Base-by-base conservation (phyloP, 352 stramenopile species). In the Albugo candida region DNA sequence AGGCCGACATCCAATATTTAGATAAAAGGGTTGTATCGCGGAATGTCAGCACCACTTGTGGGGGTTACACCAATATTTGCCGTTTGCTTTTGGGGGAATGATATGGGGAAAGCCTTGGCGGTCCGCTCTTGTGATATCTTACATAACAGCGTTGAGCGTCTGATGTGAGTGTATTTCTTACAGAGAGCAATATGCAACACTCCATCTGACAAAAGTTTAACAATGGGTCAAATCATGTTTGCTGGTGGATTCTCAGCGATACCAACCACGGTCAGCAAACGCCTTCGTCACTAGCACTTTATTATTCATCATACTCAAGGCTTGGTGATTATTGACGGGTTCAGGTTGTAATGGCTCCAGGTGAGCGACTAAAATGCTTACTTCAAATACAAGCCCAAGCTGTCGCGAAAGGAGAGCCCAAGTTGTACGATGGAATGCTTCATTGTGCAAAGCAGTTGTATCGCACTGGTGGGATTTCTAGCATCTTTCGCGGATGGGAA, bases 11-110 rank as follows among this genome's bases (percentile, higher is more conserved):
- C 54, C 43, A 35, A 19, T 36, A 11, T 61, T 36, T 50, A 92
- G 80, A 41, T 80, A 38, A 48, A 62, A n/a, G 81, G 81, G 39
- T 59, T 94, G 20, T 98, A 97, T 65, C 83, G 88, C 16, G 93
- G 93, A 38, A 94, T 98, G 61, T 95, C 88, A 13, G 92, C 93
- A 27, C 94, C 93, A 13, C 64, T 98, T 19, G 73, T 95, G 21
- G 94, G 92, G 5, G 76, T 97, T 11, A 92, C 86, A 6, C 93
- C 94, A 36, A 97, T 98, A 48, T 98, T 97, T 55, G 93, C 93
- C 5, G 76, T 95, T 5, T 95, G 78, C 63, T 98, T 98, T 68
- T 98, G 93, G 93, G 93, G 92, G 37, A 97, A 97, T 62, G 93
- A 97, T 63, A 85, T 97, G 64, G 94, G 93, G 58, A 88, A 96